Evolutionary conservation across 345 rosid species (phyloP).

Genomic region (Syzygium grande): DNA sequence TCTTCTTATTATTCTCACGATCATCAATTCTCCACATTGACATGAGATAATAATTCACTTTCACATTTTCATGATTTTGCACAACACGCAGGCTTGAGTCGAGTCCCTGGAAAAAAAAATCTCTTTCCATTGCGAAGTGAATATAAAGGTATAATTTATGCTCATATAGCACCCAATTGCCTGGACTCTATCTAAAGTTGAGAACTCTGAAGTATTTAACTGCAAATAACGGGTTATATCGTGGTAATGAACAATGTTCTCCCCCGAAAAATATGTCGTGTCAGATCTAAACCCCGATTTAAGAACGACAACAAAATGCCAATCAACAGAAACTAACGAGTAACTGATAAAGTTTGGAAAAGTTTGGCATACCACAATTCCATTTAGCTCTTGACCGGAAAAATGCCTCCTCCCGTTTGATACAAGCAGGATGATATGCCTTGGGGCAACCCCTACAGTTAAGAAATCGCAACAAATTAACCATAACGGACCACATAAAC

Average conservation of each 20-base stretch:
- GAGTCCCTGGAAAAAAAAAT: background rate
- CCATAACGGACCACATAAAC: background rate
- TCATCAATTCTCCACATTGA: background rate
- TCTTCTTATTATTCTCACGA: background rate
- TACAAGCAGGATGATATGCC: conserved; percentile 96
- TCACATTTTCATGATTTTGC: background rate
- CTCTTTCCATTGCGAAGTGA: background rate
- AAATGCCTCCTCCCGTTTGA: conserved; percentile 83
- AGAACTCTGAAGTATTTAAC: background rate
- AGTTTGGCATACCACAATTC: conserved; percentile 72
- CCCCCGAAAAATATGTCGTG: background rate
- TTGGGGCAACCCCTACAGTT: conserved; percentile 87
- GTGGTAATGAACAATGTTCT: background rate
- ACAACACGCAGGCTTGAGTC: background rate
- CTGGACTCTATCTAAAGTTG: background rate
- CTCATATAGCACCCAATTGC: background rate
- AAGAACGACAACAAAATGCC: background rate
- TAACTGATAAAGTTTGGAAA: background rate
- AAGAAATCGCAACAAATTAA: background rate
- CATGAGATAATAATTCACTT: background rate
- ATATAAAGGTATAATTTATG: background rate
- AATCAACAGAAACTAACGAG: background rate
- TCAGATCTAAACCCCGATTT: background rate
- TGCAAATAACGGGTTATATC: background rate
- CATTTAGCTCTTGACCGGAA: conserved; percentile 82